These are phyloP conservation scores for Pseudopyricularia cyperi DNA, from an alignment of 2,329 filamentous ascomycete species.

Conservation along the genomic window DNA sequence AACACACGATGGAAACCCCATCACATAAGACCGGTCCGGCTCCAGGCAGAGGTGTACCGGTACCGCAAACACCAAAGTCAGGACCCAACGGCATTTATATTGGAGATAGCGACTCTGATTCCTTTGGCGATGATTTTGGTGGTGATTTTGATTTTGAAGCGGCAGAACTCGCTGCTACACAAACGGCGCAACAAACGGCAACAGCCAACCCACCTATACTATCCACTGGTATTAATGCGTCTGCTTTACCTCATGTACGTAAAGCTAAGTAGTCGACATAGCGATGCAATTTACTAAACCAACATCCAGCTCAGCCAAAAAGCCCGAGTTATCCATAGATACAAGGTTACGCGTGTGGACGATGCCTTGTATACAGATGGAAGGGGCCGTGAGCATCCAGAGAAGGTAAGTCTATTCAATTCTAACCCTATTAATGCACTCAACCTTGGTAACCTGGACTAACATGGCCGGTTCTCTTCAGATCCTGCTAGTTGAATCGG, in stretches of 20 bases:
- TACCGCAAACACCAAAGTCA: background rate
- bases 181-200: constrained; percentile 32
- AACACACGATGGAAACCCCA: background rate
- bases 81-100: background rate
- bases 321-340: constrained; percentile 70
- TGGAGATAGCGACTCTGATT: constrained; percentile 19
- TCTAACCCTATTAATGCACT: background rate
- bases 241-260: constrained; percentile 39
- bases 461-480: constrained; percentile 18
- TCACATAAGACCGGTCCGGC: background rate
- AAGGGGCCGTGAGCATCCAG: constrained; percentile 43
- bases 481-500: constrained; percentile 72
- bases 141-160: constrained; percentile 64
- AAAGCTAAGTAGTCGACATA: constrained; percentile 15
- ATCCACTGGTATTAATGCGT: constrained; percentile 6
- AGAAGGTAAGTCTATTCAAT: constrained; percentile 49
- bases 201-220: constrained; percentile 8
- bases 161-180: constrained; percentile 59
- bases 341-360: constrained; percentile 63
- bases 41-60: background rate
- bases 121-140: constrained; percentile 63
- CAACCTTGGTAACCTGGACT: background rate
- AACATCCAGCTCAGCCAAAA: constrained; percentile 51
- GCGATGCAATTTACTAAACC: constrained; percentile 44
- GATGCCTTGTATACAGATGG: constrained; percentile 55